Evolutionary conservation across 1,284 basidiomycete species (phyloP).

Genomic region (Tilletiaria anomala): DNA sequence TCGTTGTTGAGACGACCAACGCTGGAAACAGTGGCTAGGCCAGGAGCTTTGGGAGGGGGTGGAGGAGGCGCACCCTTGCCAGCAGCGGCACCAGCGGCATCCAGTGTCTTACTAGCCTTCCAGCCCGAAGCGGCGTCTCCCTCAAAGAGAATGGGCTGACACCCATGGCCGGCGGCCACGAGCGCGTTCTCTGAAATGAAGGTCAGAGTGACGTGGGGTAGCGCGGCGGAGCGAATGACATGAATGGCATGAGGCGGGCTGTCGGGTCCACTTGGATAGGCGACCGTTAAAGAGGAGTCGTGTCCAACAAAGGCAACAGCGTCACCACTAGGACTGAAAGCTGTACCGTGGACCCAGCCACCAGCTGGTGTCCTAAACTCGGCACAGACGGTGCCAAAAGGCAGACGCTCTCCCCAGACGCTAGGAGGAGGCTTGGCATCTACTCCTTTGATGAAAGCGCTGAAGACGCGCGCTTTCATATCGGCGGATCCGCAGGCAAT

Average conservation of each 20-base stretch:
- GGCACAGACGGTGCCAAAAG: slow-evolving; percentile 93
- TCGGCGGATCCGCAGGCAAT: slow-evolving; percentile 88
- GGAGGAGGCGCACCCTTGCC: slow-evolving; percentile 30
- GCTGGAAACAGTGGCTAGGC: slow-evolving; percentile 6
- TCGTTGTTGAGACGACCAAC: slow-evolving; percentile 80
- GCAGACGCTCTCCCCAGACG: slow-evolving; percentile 92
- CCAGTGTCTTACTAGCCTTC: slow-evolving; percentile 26
- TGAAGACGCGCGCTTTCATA: slow-evolving; percentile 92
- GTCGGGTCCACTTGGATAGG: slow-evolving; percentile 30
- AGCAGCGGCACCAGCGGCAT: slow-evolving; percentile 21
- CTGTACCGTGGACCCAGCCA: slow-evolving; percentile 92
- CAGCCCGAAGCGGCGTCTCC: slow-evolving; percentile 25
- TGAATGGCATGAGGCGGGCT: slow-evolving; percentile 29
- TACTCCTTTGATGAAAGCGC: slow-evolving; percentile 97
- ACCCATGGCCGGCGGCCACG: slow-evolving; percentile 91
- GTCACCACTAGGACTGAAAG: slow-evolving; percentile 88
- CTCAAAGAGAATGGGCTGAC: slow-evolving; percentile 60
- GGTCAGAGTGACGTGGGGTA: slow-evolving; percentile 41
- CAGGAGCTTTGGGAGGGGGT: slow-evolving; percentile 26
- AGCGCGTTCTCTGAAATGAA: slow-evolving; percentile 58
- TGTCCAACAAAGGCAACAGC: slow-evolving; percentile 72
- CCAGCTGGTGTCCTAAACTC: slow-evolving; percentile 76
- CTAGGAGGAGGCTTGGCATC: slow-evolving; percentile 75
- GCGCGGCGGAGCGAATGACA: slow-evolving; percentile 28
- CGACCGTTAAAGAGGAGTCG: slow-evolving; percentile 34